These are phyloP conservation scores for Fusarium pseudoanthophilum DNA, from an alignment of 2,329 filamentous ascomycete species.

Conservation along the genomic window DNA sequence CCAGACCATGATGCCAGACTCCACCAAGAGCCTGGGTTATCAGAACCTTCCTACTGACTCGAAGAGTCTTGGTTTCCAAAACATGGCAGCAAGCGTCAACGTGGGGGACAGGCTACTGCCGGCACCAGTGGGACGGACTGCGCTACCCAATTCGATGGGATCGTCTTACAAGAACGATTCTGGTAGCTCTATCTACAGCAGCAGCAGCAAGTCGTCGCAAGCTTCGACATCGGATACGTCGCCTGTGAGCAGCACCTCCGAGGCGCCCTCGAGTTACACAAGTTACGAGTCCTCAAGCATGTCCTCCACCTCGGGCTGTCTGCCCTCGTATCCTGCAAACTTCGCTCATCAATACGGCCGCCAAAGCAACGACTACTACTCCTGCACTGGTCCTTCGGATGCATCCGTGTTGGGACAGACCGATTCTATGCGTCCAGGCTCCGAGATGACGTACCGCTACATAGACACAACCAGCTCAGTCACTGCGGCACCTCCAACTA, in stretches of 20 bases:
- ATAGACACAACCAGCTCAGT: conserved; percentile 43
- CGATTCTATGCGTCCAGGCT: conserved; percentile 22
- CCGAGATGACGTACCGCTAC: conserved; percentile 48
- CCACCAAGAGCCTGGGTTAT: conserved; percentile 7
- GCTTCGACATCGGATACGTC: conserved; percentile 31
- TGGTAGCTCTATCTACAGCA: conserved; percentile 39
- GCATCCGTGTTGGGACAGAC: conserved; percentile 17
- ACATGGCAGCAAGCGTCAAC: conserved; percentile 24
- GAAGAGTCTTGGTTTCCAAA: conserved; percentile 34
- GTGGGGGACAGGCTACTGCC: conserved; percentile 39
- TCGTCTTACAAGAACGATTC: conserved; percentile 44
- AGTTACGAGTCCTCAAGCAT: conserved; percentile 40
- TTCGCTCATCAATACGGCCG: conserved; percentile 30
- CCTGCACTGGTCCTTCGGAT: conserved; percentile 30
- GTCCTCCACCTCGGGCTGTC: conserved; percentile 25
- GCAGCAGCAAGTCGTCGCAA: conserved; percentile 33
- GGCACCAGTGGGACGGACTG: conserved; percentile 24
- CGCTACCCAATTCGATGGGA: conserved; percentile 33
- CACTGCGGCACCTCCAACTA: conserved; percentile 8
- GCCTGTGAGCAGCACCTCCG: conserved; percentile 38
- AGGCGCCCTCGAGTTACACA: conserved; percentile 38
- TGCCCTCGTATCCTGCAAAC: conserved; percentile 32
- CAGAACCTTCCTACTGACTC: not conserved
- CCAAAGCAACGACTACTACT: conserved; percentile 35
- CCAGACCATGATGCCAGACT: conserved; percentile 12